Percentiles rank a stretch among this genome's conserved stretches.
These are phyloP conservation scores for Collybiopsis luxurians DNA, from an alignment of 768 basidiomycete genomes.

Conservation along the genomic window DNA sequence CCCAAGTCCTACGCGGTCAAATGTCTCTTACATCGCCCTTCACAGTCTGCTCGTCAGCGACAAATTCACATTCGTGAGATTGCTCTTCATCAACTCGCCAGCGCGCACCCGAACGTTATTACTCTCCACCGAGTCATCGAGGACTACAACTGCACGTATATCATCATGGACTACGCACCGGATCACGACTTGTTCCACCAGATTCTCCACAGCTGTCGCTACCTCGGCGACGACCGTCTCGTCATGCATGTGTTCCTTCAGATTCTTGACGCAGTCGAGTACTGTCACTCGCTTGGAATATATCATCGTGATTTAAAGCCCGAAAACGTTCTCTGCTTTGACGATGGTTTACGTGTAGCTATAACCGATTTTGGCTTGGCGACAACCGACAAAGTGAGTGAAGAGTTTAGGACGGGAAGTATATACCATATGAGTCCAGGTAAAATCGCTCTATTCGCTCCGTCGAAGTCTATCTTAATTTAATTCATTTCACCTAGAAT, in stretches of 20 bases:
- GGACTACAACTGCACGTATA: conserved; percentile 76
- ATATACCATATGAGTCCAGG: conserved; percentile 99
- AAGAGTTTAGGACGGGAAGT: conserved; percentile 93
- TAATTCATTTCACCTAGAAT: conserved; percentile 55
- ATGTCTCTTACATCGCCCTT: conserved; percentile 64
- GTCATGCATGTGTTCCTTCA: conserved; percentile 93
- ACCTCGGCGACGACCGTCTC: conserved; percentile 79
- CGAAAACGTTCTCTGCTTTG: conserved; percentile 89
- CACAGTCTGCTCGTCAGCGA: conserved; percentile 53
- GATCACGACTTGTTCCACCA: conserved; percentile 92
- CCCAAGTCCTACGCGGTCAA: conserved; percentile 82
- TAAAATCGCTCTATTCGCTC: conserved; percentile 27
- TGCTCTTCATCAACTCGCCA: conserved; percentile 70
- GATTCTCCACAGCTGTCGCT: conserved; percentile 74
- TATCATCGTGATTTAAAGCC: conserved; percentile 98
- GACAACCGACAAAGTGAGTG: conserved; percentile 80
- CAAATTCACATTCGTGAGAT: conserved; percentile 89
- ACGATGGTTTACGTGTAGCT: conserved; percentile 71
- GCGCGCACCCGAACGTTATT: conserved; percentile 78
- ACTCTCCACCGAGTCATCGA: conserved; percentile 88
- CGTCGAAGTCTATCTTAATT: conserved; percentile 15
- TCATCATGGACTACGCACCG: conserved; percentile 91
- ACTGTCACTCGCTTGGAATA: conserved; percentile 88
- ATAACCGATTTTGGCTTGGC: conserved; percentile 96
- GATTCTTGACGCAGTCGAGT: conserved; percentile 89